Evolutionary conservation across 1,284 basidiomycete species (phyloP).

Genomic region (Chondrostereum purpureum): DNA sequence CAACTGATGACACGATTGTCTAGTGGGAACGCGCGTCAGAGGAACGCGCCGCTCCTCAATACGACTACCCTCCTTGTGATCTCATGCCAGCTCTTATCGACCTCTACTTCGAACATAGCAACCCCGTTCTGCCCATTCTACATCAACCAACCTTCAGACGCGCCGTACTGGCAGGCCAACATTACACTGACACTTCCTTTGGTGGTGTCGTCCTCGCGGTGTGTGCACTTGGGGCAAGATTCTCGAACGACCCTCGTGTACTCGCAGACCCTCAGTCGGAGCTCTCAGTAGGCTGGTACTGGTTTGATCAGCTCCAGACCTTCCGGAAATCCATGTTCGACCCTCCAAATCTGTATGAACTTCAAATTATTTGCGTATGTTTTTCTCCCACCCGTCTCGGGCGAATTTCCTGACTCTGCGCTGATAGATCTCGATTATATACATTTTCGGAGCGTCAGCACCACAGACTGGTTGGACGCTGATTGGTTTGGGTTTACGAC

Average conservation of each 20-base stretch:
- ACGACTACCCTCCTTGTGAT: conserved; percentile 34
- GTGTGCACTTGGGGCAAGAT: conserved; percentile 58
- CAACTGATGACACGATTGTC: too few relatives aligned
- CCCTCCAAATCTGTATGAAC: conserved; percentile 50
- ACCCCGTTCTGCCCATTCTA: conserved; percentile 49
- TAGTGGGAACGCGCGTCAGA: conserved; percentile 27
- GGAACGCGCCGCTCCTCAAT: conserved; percentile 17
- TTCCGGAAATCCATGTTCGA: conserved; percentile 42
- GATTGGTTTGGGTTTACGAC: not conserved
- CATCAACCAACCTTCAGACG: conserved; percentile 56
- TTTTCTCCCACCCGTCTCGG: not conserved
- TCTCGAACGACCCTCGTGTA: conserved; percentile 56
- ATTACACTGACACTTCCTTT: conserved; percentile 45
- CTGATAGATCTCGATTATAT: not conserved
- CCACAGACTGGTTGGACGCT: not conserved
- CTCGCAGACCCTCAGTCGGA: conserved; percentile 31
- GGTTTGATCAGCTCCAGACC: conserved; percentile 50
- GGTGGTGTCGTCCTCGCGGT: conserved; percentile 51
- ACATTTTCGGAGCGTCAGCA: not conserved
- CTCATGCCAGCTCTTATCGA: conserved; percentile 45
- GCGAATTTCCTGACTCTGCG: not conserved
- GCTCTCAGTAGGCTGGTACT: conserved; percentile 64
- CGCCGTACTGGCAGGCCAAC: conserved; percentile 38
- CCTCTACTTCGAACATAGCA: conserved; percentile 51
- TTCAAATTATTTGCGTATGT: conserved; percentile 52